Evolutionary conservation across 2,329 filamentous ascomycete species (phyloP).

Genomic region (Alternaria gaisen): DNA sequence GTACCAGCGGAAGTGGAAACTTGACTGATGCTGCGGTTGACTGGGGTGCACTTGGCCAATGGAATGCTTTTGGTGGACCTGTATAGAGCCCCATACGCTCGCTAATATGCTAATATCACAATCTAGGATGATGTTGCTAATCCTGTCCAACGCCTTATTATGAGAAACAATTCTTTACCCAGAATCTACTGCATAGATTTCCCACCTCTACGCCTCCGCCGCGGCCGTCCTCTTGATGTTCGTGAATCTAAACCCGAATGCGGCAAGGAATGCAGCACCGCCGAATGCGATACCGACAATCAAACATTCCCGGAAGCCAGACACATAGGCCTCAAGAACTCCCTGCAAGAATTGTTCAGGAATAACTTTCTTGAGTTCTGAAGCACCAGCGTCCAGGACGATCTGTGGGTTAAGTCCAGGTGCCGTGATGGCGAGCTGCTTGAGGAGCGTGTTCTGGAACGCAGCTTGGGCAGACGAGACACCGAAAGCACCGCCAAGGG

Average conservation of each 20-base stretch:
- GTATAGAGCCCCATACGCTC: neutral
- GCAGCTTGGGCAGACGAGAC: constrained; percentile 51
- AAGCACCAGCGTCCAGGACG: constrained; percentile 52
- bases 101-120: neutral
- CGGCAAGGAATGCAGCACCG: constrained; percentile 6
- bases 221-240: constrained; percentile 3
- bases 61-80: constrained; percentile 27
- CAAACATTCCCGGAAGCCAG: constrained; percentile 1
- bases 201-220: neutral
- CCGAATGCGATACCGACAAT: constrained; percentile 8
- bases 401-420: constrained; percentile 28
- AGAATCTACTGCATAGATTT: neutral
- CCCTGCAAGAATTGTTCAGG: neutral
- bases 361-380: neutral
- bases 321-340: constrained; percentile 6
- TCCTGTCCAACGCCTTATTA: neutral
- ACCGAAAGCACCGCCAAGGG: constrained; percentile 54
- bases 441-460: constrained; percentile 53
- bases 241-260: constrained; percentile 1
- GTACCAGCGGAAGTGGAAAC: constrained; percentile 15
- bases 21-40: constrained; percentile 22
- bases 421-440: constrained; percentile 39
- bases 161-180: neutral
- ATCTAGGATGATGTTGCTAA: neutral
- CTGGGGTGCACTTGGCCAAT: constrained; percentile 41